These are phyloP conservation scores for Mortierella hygrophila DNA, from an alignment of 192 early-diverging fungal species.

Conservation along the genomic window DNA sequence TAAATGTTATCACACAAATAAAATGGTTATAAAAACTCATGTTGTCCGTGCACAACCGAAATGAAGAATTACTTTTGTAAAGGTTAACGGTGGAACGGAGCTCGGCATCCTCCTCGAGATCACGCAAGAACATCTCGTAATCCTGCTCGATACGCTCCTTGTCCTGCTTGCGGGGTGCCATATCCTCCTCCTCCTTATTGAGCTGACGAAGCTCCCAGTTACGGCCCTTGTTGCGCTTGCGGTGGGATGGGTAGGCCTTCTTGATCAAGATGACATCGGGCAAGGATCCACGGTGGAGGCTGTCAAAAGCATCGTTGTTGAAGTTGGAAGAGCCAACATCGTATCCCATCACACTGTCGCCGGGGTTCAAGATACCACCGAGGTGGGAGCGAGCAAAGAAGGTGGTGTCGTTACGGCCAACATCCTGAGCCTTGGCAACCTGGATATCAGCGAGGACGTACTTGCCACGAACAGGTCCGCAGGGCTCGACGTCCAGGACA, in stretches of 20 bases:
- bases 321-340: slow-evolving; percentile 90
- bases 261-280: slow-evolving; percentile 94
- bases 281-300: slow-evolving; percentile 70
- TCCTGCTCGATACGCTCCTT: slow-evolving; percentile 85
- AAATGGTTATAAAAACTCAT: neutral
- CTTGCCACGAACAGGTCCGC: slow-evolving; percentile 81
- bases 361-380: slow-evolving; percentile 90
- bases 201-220: slow-evolving; percentile 94
- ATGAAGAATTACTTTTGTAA: slow-evolving; percentile 76
- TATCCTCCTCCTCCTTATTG: slow-evolving; percentile 91
- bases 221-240: slow-evolving; percentile 86
- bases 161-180: slow-evolving; percentile 82
- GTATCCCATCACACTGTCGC: slow-evolving; percentile 95
- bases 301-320: slow-evolving; percentile 90
- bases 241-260: slow-evolving; percentile 91
- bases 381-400: slow-evolving; percentile 93
- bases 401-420: slow-evolving; percentile 88
- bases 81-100: slow-evolving; percentile 94
- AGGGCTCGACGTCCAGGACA: slow-evolving; percentile 92
- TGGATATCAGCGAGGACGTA: slow-evolving; percentile 91
- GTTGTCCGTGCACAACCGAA: slow-evolving; percentile 8
- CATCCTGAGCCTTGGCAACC: slow-evolving; percentile 81
- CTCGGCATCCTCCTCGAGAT: slow-evolving; percentile 98
- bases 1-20: slow-evolving; percentile 11
- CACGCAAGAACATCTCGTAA: slow-evolving; percentile 96